Base-by-base conservation (phyloP, 495 filamentous ascomycete genomes). In the Penicillium waksmanii region DNA sequence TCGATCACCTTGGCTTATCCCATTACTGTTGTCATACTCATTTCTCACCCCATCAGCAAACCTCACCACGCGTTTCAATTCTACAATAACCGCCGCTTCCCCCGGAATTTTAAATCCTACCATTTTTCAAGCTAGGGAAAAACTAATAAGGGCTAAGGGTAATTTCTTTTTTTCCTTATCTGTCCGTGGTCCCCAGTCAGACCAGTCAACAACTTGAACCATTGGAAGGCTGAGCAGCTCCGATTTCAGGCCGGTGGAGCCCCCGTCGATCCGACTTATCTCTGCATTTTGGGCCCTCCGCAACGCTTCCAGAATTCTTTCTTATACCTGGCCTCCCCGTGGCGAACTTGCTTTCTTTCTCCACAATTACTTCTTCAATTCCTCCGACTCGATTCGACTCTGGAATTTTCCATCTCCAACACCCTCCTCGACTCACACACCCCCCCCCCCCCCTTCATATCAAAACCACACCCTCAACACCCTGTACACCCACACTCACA, bases 281-380 rank as follows among this genome's bases (percentile, higher is more conserved):
- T 61, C 56, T 58, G 49, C 51, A 61, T 60, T 43, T 55, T 53
- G 55, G 59, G n/a, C 15, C 40, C 53, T 62, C 59, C 55, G 57
- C 57, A 59, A 55, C 51, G 46, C 44, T 54, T 62, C 55, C 61
- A 56, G 58, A 59, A 48, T 65, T 61, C 63, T 56, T 64, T 67
- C 66, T 69, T 67, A 68, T 71, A 71, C 35, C 50, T 52, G 47
- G 8, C 53, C 62, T 64, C 59, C 54, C 68, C 67, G 72, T 75
- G 66, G 67, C 70, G 59, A 31, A 65, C 42, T 44, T 17, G 17
- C 47, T 56, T 47, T 51, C 61, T 61, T 62, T 65, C 65, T 70
- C 67, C 67, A 70, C 66, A 66, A n/a, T 53, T 23, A 42, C 38
- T 60, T 36, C 19, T 21, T 50, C 27, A 25, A 25, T 27, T 50